Evolutionary conservation across 345 rosid species (phyloP), one percentile per base, ranked within the genome.

Genomic region (Eucalyptus caleyi): DNA sequence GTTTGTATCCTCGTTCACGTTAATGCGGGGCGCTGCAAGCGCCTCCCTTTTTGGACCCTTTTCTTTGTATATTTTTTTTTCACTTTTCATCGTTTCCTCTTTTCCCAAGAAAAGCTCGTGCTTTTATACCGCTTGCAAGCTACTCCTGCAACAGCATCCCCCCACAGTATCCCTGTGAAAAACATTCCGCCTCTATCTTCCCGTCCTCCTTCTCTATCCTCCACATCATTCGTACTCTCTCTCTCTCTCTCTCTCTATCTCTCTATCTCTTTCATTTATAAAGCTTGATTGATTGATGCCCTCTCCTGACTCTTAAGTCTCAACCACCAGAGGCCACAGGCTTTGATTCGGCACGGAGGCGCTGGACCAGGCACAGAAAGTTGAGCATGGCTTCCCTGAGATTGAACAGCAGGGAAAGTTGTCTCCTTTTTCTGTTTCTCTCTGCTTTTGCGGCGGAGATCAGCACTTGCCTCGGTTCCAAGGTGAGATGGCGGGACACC

Each of bases 391-490:
- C 85, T 77, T 77, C 85, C 85, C 47, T 77, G 85, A 40, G 85
- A 77, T 77, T 77, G 85, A 40, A 77, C 85, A 40, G 47, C 44
- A 1, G 85, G 85, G 7, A 77, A 77, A 77, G n/a, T 87, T 65
- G 34, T 47, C 51, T 45, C 85, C 85, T 77, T 77, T 77, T 23
- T 89, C 88, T 91, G 89, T 88, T 92, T 27, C 88, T 91, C 34
- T 85, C 34, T 56, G 77, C 88, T 50, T 86, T 92, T 40, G 86
- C 87, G 44, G 82, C 90, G 21, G 62, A 91, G 83, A 60, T 86
- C 62, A 56, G 53, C 65, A 50, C 89, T 87, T 87, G 90, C 86
- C 77, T 90, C 86, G 91, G 91, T 49, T 89, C 93, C 13, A 90
- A 93, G 92, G 93, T 92, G 23, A 40, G 60, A 14, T 42, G 30